Conservation (phyloP, 495 filamentous ascomycete genomes). For the Penicillium roqueforti region DNA sequence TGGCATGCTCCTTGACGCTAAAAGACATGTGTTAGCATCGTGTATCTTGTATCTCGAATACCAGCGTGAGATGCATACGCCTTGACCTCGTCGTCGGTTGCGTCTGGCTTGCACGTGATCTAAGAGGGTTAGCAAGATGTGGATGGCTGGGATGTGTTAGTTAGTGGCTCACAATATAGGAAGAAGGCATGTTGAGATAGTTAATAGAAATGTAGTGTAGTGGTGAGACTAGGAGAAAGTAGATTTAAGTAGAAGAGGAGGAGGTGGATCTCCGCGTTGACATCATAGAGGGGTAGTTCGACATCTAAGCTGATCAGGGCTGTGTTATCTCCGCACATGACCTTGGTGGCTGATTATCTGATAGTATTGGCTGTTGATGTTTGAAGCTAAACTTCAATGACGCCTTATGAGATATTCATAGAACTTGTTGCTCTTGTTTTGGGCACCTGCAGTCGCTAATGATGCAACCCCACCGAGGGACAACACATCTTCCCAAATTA, state of each 20-base stretch:
- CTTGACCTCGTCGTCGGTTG: background rate
- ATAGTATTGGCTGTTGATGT: background rate
- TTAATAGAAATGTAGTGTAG: background rate
- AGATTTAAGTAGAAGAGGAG: background rate
- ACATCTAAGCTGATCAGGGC: constrained; percentile 4
- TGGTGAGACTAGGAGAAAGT: background rate
- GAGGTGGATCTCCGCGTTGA: background rate
- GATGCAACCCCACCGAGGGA: no score
- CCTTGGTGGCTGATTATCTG: background rate
- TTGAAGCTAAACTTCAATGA: background rate
- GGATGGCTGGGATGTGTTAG: no score
- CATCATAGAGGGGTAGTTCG: constrained; percentile 10
- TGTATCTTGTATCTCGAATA: background rate
- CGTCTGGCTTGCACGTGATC: constrained; percentile 2
- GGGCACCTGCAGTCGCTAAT: no score
- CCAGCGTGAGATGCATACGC: background rate
- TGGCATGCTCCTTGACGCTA: constrained; percentile 1
- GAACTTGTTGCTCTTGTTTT: no score
- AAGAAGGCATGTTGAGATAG: background rate
- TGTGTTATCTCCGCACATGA: constrained; percentile 1
- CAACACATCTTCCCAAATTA: no score
- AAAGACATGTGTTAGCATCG: background rate
- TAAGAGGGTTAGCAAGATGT: background rate
- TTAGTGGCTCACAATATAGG: constrained; percentile 4
- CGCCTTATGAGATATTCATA: no score